These are phyloP conservation scores for Auriscalpium microsporum DNA, from an alignment of 768 basidiomycete species.

Conservation along the genomic window DNA sequence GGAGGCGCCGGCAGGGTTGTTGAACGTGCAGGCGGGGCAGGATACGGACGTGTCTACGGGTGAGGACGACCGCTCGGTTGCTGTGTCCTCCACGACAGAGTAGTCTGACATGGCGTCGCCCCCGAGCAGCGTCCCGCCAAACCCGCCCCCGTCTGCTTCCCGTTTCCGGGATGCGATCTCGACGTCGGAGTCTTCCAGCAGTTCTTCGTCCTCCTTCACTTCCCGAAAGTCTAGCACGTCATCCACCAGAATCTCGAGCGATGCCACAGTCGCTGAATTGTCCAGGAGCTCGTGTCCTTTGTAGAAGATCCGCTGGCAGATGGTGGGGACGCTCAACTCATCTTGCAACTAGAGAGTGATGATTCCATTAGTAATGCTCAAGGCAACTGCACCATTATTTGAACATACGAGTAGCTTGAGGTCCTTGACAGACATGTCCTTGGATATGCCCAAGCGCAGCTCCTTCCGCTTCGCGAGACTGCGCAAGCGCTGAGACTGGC, in stretches of 20 bases:
- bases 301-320: conserved; percentile 66
- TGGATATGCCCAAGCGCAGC: conserved; percentile 47
- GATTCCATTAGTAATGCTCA: background rate
- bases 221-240: conserved; percentile 61
- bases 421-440: conserved; percentile 66
- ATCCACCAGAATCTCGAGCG: conserved; percentile 48
- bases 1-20: conserved; percentile 8
- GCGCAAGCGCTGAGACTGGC: conserved; percentile 68
- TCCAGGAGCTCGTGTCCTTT: conserved; percentile 56
- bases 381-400: background rate
- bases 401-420: conserved; percentile 61
- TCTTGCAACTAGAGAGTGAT: conserved; percentile 44
- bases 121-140: conserved; percentile 65
- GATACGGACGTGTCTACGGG: conserved; percentile 6
- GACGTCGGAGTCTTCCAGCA: conserved; percentile 39
- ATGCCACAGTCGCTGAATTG: conserved; percentile 41
- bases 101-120: conserved; percentile 27
- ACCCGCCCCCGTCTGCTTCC: conserved; percentile 56
- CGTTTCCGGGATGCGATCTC: conserved; percentile 32
- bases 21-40: conserved; percentile 13
- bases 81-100: conserved; percentile 5
- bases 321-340: conserved; percentile 58
- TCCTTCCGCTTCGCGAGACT: conserved; percentile 44
- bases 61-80: conserved; percentile 13
- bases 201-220: conserved; percentile 51